A percentile compares a stretch with the other conserved stretches of the same genome.
phyloP scores from a whole-genome alignment of 2,329 filamentous ascomycete genomes.

The Aspergillus arachidicola region DNA sequence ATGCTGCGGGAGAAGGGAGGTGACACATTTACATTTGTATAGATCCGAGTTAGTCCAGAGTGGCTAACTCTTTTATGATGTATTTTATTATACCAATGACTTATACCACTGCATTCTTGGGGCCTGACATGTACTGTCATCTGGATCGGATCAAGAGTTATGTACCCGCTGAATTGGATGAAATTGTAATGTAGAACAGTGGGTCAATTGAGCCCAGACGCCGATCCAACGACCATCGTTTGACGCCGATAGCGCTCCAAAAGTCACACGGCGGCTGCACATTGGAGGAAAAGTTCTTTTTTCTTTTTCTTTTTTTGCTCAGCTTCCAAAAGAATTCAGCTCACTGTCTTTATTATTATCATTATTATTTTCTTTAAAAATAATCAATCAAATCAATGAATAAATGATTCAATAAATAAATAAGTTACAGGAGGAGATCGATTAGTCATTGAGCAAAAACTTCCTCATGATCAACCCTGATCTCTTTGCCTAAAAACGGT shows the following conservation, averaged over 20 bases:
- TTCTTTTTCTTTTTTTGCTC: background rate
- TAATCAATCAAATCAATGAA: background rate
- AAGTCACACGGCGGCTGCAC: background rate
- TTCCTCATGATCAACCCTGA: background rate
- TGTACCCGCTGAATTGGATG: too few relatives aligned
- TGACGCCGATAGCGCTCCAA: slow-evolving; percentile 1
- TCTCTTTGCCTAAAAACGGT: background rate
- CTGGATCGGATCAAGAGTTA: too few relatives aligned
- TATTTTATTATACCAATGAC: background rate
- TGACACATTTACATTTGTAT: slow-evolving; percentile 96
- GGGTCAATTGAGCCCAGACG: too few relatives aligned
- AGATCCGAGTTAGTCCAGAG: slow-evolving; percentile 28
- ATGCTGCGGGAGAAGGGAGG: slow-evolving; percentile 80
- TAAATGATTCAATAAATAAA: background rate
- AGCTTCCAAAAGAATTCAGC: background rate
- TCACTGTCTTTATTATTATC: background rate
- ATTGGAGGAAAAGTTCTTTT: background rate
- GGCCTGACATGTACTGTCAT: too few relatives aligned
- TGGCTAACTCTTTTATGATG: background rate
- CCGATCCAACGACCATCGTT: background rate
- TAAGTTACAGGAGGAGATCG: background rate
- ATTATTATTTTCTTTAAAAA: background rate
- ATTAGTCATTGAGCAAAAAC: background rate
- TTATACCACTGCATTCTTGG: too few relatives aligned
- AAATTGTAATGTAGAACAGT: too few relatives aligned